A percentile compares a stretch with the other conserved stretches of the same genome.
phyloP scores from a whole-genome alignment of 352 stramenopile genomes.

The Blastocystis sp. region DNA sequence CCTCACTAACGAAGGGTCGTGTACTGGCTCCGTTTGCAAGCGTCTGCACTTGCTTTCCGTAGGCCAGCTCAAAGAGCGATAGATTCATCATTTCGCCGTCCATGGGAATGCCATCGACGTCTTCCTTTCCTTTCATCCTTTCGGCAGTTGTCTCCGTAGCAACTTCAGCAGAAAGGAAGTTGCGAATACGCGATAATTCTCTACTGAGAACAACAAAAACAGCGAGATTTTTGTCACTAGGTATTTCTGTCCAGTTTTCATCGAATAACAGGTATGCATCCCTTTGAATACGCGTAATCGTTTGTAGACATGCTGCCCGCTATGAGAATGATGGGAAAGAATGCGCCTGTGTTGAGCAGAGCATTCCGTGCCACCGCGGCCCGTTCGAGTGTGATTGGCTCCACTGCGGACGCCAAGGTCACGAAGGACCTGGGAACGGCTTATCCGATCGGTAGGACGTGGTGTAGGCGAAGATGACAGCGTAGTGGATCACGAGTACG shows the following conservation, averaged over 20 bases:
- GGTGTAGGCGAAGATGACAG: no score
- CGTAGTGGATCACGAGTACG: no score
- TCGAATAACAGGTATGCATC: background rate
- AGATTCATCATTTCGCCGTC: background rate
- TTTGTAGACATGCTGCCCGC: constrained; percentile 18
- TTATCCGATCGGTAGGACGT: no score
- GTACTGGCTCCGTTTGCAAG: background rate
- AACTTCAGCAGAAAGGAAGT: background rate
- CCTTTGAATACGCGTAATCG: background rate
- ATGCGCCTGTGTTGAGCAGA: background rate
- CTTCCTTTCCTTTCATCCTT: background rate
- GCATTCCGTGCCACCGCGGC: background rate
- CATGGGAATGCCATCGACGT: background rate
- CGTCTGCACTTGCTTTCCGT: background rate
- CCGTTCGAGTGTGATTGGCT: no score
- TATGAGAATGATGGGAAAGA: constrained; percentile 54
- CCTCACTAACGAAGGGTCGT: background rate
- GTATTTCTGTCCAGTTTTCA: background rate
- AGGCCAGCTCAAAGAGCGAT: background rate
- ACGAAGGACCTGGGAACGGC: no score
- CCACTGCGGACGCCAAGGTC: no score
- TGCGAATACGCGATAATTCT: background rate
- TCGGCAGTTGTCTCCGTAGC: background rate
- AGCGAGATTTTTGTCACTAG: background rate
- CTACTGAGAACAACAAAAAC: background rate